Evolutionary conservation across 2,329 filamentous ascomycete genomes (phyloP), one percentile per base, ranked within the genome.

Genomic region (Diaporthe vaccinii): DNA sequence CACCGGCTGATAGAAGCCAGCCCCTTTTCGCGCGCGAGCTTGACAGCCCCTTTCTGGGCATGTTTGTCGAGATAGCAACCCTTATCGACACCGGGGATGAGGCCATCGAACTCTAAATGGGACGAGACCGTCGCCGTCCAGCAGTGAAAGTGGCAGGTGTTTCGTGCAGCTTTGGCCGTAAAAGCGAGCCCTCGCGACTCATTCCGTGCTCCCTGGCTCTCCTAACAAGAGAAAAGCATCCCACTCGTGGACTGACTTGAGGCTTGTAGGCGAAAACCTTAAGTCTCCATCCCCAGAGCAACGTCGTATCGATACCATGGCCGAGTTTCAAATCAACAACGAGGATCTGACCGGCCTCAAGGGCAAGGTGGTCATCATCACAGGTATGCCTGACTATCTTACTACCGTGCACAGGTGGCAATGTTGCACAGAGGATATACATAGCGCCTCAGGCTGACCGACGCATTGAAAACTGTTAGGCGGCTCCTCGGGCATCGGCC

Each of bases 401-500:
- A 28, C 31, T 65, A 28, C 20, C 20, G 25, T 46, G 41, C 28
- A 25, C 17, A 17, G 10, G 5, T 10, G 25, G 20, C 2, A 25
- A 3, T 28, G 4, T 36, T 61, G n/a, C 15, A 55, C 4, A 20
- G 10, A 31, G n/a, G 46, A 10, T 20, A 44, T 9, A 41, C 46
- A 15, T 55, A 14, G n/a, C 10, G 25, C 10, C 8, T 2, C 7
- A 55, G 12, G 34, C 46, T 72, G 46, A 73, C 51, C 25, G 6
- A 36, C 20, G 28, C 28, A 17, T 39, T 58, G 31, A 39, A 10
- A 72, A 20, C 34, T 25, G 10, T 17, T 41, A 87, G 90, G 90
- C 67, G 89, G 89, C 74, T 89, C 89, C 0, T 91, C 89, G 3
- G 91, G 91, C 22, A 92, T 92, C 72, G 90, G 91, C 44, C 85